phyloP scores from a whole-genome alignment of 2,329 filamentous ascomycete genomes.

The Dissoconium aciculare region DNA sequence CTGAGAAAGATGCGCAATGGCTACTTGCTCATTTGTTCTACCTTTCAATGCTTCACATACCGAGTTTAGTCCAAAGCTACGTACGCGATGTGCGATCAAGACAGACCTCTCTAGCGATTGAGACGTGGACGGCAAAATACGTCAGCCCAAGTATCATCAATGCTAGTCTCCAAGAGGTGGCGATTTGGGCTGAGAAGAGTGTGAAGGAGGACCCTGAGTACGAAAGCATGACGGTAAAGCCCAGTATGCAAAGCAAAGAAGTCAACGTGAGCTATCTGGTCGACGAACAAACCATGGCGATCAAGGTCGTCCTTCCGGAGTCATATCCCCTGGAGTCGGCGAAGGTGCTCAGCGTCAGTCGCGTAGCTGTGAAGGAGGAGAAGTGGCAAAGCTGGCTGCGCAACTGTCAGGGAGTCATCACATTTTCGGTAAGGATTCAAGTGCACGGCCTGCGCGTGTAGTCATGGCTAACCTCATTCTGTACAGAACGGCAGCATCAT shows the following conservation, averaged over 20 bases:
- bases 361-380: slow-evolving; percentile 75
- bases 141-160: slow-evolving; percentile 59
- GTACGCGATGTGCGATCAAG: slow-evolving; percentile 60
- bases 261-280: slow-evolving; percentile 73
- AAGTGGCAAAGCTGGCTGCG: slow-evolving; percentile 89
- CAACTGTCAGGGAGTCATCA: slow-evolving; percentile 81
- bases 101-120: slow-evolving; percentile 64
- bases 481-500: slow-evolving; percentile 68
- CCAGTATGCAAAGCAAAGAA: slow-evolving; percentile 56
- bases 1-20: slow-evolving; percentile 65
- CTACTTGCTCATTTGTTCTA: slow-evolving; percentile 78
- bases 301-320: slow-evolving; percentile 64
- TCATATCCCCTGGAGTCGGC: slow-evolving; percentile 74
- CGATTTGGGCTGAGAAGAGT: slow-evolving; percentile 44
- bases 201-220: slow-evolving; percentile 28
- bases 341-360: slow-evolving; percentile 58
- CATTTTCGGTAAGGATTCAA: slow-evolving; percentile 54
- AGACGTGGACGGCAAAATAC: slow-evolving; percentile 69
- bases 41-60: slow-evolving; percentile 59
- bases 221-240: slow-evolving; percentile 50
- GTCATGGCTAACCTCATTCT: too few species aligned
- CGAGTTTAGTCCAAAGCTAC: slow-evolving; percentile 69
- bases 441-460: too few species aligned
- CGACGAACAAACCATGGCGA: slow-evolving; percentile 71
- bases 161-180: slow-evolving; percentile 51